Evolutionary conservation across 495 filamentous ascomycete species (phyloP), one percentile per base, ranked within the genome.

Genomic region (Thermothielavioides terrestris): DNA sequence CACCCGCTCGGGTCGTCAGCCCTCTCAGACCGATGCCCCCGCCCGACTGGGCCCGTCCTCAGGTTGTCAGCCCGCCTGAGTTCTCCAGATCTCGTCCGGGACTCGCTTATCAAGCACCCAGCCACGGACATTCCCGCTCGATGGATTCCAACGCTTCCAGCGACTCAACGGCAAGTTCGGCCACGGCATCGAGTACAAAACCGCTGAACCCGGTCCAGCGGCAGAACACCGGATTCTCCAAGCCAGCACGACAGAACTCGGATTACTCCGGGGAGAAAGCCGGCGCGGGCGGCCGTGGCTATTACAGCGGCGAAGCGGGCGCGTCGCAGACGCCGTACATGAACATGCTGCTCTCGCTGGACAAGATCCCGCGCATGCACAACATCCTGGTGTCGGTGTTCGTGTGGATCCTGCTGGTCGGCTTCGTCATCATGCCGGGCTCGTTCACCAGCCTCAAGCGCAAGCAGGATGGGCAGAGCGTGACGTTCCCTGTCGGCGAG

Each of bases 341-440:
- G 55, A 35, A 44, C 10, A 70, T 71, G 67, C 64, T 68, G 12
- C 58, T 71, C 25, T 57, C 58, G 1, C 60, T 66, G 7, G 66
- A 70, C 53, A 56, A 50, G 12, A 72, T 71, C 27, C 61, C 67
- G 1, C 57, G 59, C 0, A 44, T 60, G 37, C 56, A 68, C 50
- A 71, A 66, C 46, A 63, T 70, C 50, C 56, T 66, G 8, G 53
- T 59, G 10, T 45, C 52, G 3, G 46, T 59, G 10, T 68, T 62
- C 49, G 46, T 61, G 22, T 73, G 65, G 63, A 40, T 74, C 38
- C 58, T 72, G 1, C 56, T 72, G 0, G 58, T 58, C 1, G 69
- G 69, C 23, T 74, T 70, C 58, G 49, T 72, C 17, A 57, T 72
- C 47, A 62, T 70, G 42, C 67, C 69, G 5, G 68, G 63, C 12